Conservation (phyloP, 768 basidiomycete genomes). For the Clavulina sp. region DNA sequence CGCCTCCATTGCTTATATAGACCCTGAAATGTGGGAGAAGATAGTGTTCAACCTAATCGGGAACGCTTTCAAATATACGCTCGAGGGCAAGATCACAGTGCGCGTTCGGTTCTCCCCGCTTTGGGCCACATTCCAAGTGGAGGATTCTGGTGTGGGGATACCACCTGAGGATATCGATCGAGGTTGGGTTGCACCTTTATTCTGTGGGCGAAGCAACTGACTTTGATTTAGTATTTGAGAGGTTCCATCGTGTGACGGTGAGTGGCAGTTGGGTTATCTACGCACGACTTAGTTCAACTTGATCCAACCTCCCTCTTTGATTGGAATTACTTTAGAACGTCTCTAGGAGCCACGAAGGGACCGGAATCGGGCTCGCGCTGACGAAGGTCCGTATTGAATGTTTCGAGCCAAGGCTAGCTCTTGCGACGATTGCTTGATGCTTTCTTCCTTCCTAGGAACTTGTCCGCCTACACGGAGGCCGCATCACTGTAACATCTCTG, state of each 20-base stretch:
- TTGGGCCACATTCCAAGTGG: slow-evolving; percentile 19
- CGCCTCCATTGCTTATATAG: slow-evolving; percentile 16
- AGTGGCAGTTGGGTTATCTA: slow-evolving; percentile 1
- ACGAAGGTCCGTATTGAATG: slow-evolving; percentile 15
- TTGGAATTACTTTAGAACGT: slow-evolving; percentile 11
- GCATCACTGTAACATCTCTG: slow-evolving; percentile 17
- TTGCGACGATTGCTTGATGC: slow-evolving; percentile 4
- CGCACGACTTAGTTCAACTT: too few relatives aligned
- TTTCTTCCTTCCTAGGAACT: slow-evolving; percentile 15
- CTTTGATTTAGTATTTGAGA: slow-evolving; percentile 20
- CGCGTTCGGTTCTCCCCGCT: slow-evolving; percentile 14
- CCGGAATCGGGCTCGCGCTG: slow-evolving; percentile 23
- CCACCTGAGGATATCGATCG: slow-evolving; percentile 14
- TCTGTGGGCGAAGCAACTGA: not conserved
- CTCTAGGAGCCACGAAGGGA: slow-evolving; percentile 21
- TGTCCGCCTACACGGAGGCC: slow-evolving; percentile 22
- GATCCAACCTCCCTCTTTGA: not conserved
- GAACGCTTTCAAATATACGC: slow-evolving; percentile 22
- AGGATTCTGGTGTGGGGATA: slow-evolving; percentile 25
- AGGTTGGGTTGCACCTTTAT: not conserved
- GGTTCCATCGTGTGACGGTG: slow-evolving; percentile 22
- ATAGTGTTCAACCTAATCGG: slow-evolving; percentile 14
- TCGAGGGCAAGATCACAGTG: slow-evolving; percentile 20
- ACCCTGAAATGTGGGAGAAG: slow-evolving; percentile 21
- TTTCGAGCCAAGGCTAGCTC: too few relatives aligned